Evolutionary conservation across 164 flowering plant genomes (phyloP), one percentile per base, ranked within the genome.

Genomic region (Dillenia turbinata): DNA sequence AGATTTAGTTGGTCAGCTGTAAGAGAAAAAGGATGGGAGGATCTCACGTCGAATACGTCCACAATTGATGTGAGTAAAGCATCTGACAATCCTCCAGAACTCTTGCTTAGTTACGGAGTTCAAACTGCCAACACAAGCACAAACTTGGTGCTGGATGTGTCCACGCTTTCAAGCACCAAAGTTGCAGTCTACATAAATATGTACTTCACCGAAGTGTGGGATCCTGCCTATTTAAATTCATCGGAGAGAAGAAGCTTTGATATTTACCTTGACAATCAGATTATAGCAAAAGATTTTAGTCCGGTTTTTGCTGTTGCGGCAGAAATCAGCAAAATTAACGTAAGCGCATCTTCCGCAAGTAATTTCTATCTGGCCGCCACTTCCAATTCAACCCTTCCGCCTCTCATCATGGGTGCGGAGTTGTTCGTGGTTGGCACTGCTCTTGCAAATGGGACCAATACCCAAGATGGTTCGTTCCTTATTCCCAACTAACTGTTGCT

Each of bases 131-230:
- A 26, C 54, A 57, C 64, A 2, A 55, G 58, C 9, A 14, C 2
- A 0, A 2, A 40, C 14, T 46, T 62, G 15, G 3, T 1, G 9
- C 14, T 69, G 2, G 40, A 2, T 47, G 9, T 33, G 40, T 33
- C 50, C 3, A 33, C 9, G 44, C 44, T 65, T 13, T 72, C 69
- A 0, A 0, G 12, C 1, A 9, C 0, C 7, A 52, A 24, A 45
- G 58, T 67, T 49, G 51, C 64, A 0, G 19, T 78, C n/a, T 73
- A 73, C 71, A 24, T 71, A 8, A 74, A 48, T 66, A 15, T 61
- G 59, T 80, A 78, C 66, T 80, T 80, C 58, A 67, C 81, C 0
- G 84, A 78, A 46, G 22, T 19, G 22, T 19, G 22, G 22, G 1
- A 19, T 19, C 60, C 73, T 2, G 44, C 61, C 3, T 17, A 26